A percentile compares a stretch with the other conserved stretches of the same genome.
phyloP scores from a whole-genome alignment of 345 rosid species.

The Eucalyptus pumila region DNA sequence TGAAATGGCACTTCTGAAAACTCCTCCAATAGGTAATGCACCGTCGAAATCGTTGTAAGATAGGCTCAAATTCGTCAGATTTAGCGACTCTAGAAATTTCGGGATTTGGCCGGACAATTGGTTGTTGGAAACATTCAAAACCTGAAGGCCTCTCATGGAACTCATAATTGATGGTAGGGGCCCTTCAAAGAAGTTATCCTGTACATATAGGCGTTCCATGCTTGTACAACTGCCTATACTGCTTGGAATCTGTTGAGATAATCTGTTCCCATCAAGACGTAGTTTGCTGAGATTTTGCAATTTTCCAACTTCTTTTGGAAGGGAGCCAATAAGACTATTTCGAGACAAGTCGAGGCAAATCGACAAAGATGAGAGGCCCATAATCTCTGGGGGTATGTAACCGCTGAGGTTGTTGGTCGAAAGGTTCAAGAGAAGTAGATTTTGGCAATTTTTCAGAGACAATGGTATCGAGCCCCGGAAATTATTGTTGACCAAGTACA shows the following conservation, averaged over 20 bases:
- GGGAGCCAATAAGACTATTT: background rate
- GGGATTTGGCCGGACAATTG: background rate
- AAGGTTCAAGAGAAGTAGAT: no score
- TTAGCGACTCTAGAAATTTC: background rate
- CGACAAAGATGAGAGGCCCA: background rate
- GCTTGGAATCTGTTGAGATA: background rate
- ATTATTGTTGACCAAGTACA: fast-evolving
- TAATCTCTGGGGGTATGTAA: fast-evolving
- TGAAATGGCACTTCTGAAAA: background rate
- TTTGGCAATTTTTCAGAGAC: background rate
- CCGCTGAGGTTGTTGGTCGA: background rate
- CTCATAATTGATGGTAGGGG: background rate
- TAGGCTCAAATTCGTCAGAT: background rate
- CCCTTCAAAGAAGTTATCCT: background rate
- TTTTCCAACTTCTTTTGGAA: background rate
- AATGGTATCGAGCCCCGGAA: fast-evolving
- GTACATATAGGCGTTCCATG: background rate
- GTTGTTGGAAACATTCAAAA: background rate
- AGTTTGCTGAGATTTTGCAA: background rate
- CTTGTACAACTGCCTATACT: background rate
- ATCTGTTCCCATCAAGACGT: fast-evolving
- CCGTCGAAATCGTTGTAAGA: background rate
- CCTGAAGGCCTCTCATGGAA: background rate
- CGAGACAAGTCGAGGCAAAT: background rate
- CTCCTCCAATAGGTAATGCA: background rate